phyloP scores from a whole-genome alignment of 129 eudicot species.

The Pulicaria dysenterica region DNA sequence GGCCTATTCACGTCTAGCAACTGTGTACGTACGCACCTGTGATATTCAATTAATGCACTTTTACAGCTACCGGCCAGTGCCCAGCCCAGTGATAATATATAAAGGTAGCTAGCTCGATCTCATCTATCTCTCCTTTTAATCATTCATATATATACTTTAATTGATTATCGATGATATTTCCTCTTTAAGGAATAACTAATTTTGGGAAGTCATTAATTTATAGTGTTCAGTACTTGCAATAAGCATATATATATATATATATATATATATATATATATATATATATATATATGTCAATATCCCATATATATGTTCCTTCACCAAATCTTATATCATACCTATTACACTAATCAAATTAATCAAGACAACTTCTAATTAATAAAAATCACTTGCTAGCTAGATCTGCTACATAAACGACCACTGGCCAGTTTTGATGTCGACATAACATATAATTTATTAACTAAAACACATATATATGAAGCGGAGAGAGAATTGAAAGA shows the following conservation, averaged over 20 bases:
- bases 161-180: constrained; percentile 4
- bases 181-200: constrained; percentile 27
- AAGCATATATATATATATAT: no score
- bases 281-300: constrained; percentile 12
- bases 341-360: not conserved
- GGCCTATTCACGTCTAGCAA: not conserved
- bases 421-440: not conserved
- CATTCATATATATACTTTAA: not conserved
- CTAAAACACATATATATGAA: not conserved
- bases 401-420: constrained; percentile 23
- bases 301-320: not conserved
- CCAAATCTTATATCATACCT: not conserved
- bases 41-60: constrained; percentile 10
- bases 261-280: no score
- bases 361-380: not conserved
- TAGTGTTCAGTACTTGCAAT: not conserved
- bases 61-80: constrained; percentile 19
- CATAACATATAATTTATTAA: not conserved
- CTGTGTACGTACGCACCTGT: constrained; percentile 19
- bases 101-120: no score
- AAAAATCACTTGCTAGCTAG: constrained; percentile 26
- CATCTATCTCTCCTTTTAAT: not conserved
- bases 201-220: not conserved
- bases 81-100: no score
- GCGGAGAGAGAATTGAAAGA: constrained; percentile 10